Evolutionary conservation across 495 filamentous ascomycete genomes (phyloP), one percentile per base, ranked within the genome.

Genomic region (Tuber indicum): DNA sequence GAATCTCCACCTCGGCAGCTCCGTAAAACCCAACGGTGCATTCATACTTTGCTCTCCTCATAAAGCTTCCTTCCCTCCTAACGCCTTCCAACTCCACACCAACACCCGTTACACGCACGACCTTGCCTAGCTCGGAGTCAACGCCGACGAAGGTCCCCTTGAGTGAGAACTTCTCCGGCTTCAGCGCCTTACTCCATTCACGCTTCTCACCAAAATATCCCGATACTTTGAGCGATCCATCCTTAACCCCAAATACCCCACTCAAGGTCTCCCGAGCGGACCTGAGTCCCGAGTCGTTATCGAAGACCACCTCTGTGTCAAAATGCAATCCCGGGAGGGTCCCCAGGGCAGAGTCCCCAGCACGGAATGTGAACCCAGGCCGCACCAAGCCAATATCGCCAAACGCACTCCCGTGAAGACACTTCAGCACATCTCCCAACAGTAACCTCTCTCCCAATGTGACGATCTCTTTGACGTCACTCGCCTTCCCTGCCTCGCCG

Each of bases 21-120:
- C 79, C 79, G 44, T 74, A 74, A 39, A 81, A 81, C 7, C 45
- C 79, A 72, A 72, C 74, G 39, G 52, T 74, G n/a, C 77, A 77
- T 39, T 77, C 43, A 52, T 79, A 79, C 17, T 43, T 77, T 32
- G 75, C 66, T 43, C 52, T 42, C 3, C 46, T 71, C 16, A 47
- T n/a, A n/a, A 72, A 21, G 17, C 45, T 52, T 45, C 66, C 75
- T 26, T 58, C 45, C 10, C 6, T 66, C 36, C 58, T 74, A 9
- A 45, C 70, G 7, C 70, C 73, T 6, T 39, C 46, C 41, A 81
- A 43, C n/a, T 75, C 79, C 36, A 81, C 77, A 0, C 74, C 79
- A 75, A 81, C 72, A 66, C 73, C 73, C 7, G 74, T 81, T 71
- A 80, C 76, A 23, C 42, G 71, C 62, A 79, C 26, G 2, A 77